Percentiles rank a stretch among this genome's conserved stretches.
These are phyloP conservation scores for Fusarium cicatricum DNA, from an alignment of 2,329 filamentous ascomycete genomes.

Conservation along the genomic window DNA sequence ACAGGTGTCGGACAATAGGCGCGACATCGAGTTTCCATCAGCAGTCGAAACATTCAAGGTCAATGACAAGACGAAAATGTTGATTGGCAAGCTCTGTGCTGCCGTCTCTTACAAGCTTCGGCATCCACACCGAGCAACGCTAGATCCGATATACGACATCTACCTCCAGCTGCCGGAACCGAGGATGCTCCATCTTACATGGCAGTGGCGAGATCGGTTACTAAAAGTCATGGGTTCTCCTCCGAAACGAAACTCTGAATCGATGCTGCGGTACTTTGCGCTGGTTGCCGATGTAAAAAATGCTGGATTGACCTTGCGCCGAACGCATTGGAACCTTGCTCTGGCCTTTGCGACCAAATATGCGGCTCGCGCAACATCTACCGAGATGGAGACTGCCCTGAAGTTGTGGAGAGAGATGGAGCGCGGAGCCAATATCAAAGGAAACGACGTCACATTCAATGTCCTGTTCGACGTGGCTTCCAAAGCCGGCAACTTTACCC, in stretches of 20 bases:
- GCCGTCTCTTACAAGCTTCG: conserved; percentile 53
- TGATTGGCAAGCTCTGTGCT: conserved; percentile 51
- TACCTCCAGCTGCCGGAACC: conserved; percentile 62
- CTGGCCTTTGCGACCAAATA: conserved; percentile 81
- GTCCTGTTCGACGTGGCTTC: conserved; percentile 89
- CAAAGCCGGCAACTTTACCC: conserved; percentile 81
- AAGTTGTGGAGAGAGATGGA: conserved; percentile 93
- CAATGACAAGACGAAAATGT: conserved; percentile 47
- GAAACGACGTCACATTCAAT: conserved; percentile 87
- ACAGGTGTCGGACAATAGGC: conserved; percentile 58
- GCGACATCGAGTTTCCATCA: conserved; percentile 58
- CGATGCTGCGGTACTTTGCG: conserved; percentile 84
- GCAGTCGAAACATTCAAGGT: conserved; percentile 50
- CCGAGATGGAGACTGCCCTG: conserved; percentile 67
- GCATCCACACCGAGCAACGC: conserved; percentile 51
- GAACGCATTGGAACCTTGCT: conserved; percentile 82
- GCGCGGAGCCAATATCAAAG: conserved; percentile 67
- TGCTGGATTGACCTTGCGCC: conserved; percentile 72
- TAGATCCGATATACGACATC: conserved; percentile 57
- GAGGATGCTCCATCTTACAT: conserved; percentile 59
- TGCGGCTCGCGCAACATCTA: conserved; percentile 67
- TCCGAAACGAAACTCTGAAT: conserved; percentile 61
- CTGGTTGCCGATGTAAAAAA: conserved; percentile 84
- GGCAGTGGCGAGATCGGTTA: conserved; percentile 66
- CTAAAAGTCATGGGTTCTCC: conserved; percentile 74